These are phyloP conservation scores for Syzygium malaccense DNA, from an alignment of 441 rosid species.

Conservation along the genomic window DNA sequence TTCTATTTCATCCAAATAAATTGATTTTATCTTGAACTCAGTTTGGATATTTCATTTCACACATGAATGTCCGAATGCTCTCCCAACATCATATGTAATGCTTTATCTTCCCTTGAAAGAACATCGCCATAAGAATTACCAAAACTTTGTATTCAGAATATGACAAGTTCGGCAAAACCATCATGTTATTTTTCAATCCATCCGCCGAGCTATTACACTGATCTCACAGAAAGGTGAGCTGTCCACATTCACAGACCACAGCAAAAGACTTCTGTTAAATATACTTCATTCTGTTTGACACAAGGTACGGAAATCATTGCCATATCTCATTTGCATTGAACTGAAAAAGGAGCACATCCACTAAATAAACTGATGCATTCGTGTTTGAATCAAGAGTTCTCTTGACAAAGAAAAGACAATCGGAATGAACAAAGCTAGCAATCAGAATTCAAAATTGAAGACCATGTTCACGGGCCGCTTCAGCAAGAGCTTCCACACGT, in stretches of 20 bases:
- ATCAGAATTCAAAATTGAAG: constrained; percentile 53
- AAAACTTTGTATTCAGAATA: background rate
- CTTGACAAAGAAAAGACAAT: background rate
- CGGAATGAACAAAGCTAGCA: background rate
- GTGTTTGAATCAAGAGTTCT: background rate
- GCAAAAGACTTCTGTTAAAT: background rate
- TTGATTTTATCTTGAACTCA: background rate
- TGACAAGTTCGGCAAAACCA: background rate
- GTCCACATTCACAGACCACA: background rate
- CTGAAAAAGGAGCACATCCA: background rate
- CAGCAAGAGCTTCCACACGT: constrained; percentile 66
- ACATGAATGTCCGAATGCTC: background rate
- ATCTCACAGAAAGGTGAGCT: background rate
- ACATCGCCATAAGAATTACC: background rate
- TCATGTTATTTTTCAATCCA: background rate
- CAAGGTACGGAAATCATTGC: background rate
- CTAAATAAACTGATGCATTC: background rate
- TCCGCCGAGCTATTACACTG: background rate
- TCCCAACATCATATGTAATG: background rate
- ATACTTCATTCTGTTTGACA: background rate
- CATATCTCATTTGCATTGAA: background rate
- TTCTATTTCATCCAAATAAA: background rate
- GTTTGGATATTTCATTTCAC: background rate
- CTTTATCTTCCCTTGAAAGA: background rate
- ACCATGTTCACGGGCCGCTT: constrained; percentile 79